Base-by-base conservation (phyloP, 2,329 filamentous ascomycete species). In the Monilinia fructigena region DNA sequence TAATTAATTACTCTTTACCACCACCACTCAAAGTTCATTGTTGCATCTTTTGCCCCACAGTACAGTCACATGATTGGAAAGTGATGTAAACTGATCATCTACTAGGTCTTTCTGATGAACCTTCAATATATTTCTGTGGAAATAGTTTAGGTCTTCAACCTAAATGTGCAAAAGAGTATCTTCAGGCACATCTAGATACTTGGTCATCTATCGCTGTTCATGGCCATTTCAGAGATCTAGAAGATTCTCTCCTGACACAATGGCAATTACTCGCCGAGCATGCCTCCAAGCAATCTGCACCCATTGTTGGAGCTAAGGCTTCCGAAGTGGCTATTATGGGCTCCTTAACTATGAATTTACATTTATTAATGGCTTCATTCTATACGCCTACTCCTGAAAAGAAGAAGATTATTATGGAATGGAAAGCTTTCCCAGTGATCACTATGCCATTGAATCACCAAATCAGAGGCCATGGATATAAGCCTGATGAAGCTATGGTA, bases 121-220 rank as follows among this genome's bases (percentile, higher is more conserved):
- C 63, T 58, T 85, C 83, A 67, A 88, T 92, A 67, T 97, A 97
- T 77, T 87, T 97, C 70, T 94, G 92, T 71, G 93, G 93, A 66
- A 96, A 97, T 80, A 96, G 92, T 0, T 84, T 97, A 1, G 93
- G 93, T 48, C 85, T 94, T 4, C 93, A 97, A 76, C 92, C 93
- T 55, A 86, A 85, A 69, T 84, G 84, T 18, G 87, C 89, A 0
- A 81, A 84, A 23, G 79, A 83, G 20, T 88, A 91, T 69, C 79
- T 96, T 69, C 81, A 88, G 55, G 84, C 86, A 6, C 92, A 96
- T 71, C 83, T 96, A 1, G 85, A 89, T 69, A 92, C 91, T 4
- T 97, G 93, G 93, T 89, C 89, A 0, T 89, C 87, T 0, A 89
- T 95, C 70, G 93, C 89, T 23, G 93, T 97, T 28, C 88, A 89